These are phyloP conservation scores for Backusella tarrabulga DNA, from an alignment of 192 early-diverging fungal species.

Conservation along the genomic window DNA sequence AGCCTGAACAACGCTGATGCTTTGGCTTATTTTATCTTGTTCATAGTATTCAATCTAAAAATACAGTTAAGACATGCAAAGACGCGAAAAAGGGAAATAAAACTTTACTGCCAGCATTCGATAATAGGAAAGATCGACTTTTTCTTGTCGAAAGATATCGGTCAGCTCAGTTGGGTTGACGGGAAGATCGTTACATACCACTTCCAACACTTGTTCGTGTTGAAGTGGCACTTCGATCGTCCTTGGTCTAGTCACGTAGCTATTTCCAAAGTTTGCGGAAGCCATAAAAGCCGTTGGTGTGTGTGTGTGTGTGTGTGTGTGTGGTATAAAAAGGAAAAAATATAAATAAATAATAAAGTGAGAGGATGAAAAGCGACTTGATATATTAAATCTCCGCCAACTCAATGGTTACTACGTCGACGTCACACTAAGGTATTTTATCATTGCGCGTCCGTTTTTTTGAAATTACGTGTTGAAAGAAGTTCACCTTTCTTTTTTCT, in stretches of 20 bases:
- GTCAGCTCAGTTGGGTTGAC: constrained; percentile 35
- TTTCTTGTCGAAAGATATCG: constrained; percentile 36
- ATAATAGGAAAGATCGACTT: constrained; percentile 33
- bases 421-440: constrained; percentile 2
- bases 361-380: neutral
- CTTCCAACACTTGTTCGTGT: constrained; percentile 42
- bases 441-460: constrained; percentile 3
- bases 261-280: constrained; percentile 15
- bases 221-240: constrained; percentile 44
- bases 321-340: constrained; percentile 3
- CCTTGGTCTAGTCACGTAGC: constrained; percentile 23
- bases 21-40: constrained; percentile 58
- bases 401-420: neutral
- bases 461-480: constrained; percentile 5
- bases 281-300: constrained; percentile 5
- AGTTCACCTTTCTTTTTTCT: neutral
- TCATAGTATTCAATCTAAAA: constrained; percentile 70
- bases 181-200: constrained; percentile 37
- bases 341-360: neutral
- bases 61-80: neutral
- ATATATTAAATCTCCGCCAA: neutral
- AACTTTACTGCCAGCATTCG: constrained; percentile 33
- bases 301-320: too few species aligned
- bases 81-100: too few species aligned
- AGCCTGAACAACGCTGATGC: constrained; percentile 54